Evolutionary conservation across 768 basidiomycete species (phyloP).

Genomic region (Thelephora aurantiotincta): DNA sequence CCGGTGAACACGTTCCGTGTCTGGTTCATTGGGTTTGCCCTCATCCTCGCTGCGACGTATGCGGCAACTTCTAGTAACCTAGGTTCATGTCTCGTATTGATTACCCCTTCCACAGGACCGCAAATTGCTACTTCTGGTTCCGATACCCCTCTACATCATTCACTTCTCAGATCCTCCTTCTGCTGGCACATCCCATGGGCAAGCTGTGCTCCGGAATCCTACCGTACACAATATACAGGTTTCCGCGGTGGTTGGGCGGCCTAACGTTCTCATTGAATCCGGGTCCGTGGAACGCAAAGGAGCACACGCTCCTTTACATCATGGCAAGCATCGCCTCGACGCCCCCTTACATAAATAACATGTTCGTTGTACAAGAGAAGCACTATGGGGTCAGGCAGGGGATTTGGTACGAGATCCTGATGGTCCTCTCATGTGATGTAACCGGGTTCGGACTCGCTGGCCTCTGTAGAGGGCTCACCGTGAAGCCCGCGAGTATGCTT

Average conservation of each 20-base stretch:
- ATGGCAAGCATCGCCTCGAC: constrained; percentile 24
- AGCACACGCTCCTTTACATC: constrained; percentile 40
- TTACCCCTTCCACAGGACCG: not conserved
- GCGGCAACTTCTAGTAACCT: constrained; percentile 1
- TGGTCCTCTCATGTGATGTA: not conserved
- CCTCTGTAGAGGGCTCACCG: constrained; percentile 25
- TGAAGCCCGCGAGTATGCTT: constrained; percentile 25
- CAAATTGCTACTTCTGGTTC: constrained; percentile 66
- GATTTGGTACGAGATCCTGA: constrained; percentile 16
- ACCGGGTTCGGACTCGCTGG: not conserved
- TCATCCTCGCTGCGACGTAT: not conserved
- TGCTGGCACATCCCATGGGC: constrained; percentile 53
- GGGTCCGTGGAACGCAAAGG: constrained; percentile 65
- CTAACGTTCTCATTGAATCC: constrained; percentile 32
- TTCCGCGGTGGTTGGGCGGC: constrained; percentile 20
- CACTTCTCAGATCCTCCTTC: constrained; percentile 36
- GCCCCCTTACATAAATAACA: constrained; percentile 28
- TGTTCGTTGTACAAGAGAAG: constrained; percentile 29
- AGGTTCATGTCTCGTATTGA: not conserved
- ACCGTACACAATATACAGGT: constrained; percentile 37
- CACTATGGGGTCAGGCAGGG: constrained; percentile 26
- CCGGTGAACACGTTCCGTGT: constrained; percentile 21
- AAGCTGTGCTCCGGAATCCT: constrained; percentile 41
- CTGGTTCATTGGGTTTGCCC: constrained; percentile 21
- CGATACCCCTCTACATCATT: constrained; percentile 35